phyloP scores from a whole-genome alignment of 176 grass and related monocot species.

The Oryza coarctata region DNA sequence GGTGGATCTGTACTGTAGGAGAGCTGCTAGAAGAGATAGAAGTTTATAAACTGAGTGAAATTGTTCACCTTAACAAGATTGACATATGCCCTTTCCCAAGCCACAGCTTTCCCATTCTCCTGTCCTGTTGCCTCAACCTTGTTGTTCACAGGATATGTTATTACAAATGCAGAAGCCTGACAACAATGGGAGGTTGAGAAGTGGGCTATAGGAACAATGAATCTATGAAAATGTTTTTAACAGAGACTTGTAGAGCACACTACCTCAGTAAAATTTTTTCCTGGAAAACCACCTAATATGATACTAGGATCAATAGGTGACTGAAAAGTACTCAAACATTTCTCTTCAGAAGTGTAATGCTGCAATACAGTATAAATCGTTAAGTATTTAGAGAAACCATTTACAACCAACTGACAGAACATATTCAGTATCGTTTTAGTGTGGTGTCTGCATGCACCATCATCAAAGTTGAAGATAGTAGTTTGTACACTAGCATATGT shows the following conservation, averaged over 20 bases:
- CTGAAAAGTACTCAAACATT: slow-evolving; percentile 80
- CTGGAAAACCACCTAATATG: slow-evolving; percentile 84
- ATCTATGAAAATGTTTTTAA: neutral
- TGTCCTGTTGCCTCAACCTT: slow-evolving; percentile 64
- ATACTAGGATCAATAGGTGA: slow-evolving; percentile 90
- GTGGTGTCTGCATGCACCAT: neutral
- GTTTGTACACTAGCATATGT: neutral
- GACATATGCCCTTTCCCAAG: slow-evolving; percentile 94
- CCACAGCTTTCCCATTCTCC: slow-evolving; percentile 75
- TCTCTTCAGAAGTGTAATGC: slow-evolving; percentile 92
- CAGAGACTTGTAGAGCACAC: slow-evolving; percentile 22
- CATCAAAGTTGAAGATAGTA: neutral
- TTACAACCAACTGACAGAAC: slow-evolving; percentile 11
- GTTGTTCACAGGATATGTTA: slow-evolving; percentile 99
- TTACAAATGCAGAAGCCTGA: slow-evolving; percentile 84
- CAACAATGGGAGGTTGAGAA: slow-evolving; percentile 33
- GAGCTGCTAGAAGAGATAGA: slow-evolving; percentile 5
- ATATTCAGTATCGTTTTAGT: slow-evolving; percentile 3
- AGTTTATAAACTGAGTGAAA: slow-evolving; percentile 32
- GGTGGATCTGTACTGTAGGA: neutral
- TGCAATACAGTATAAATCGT: slow-evolving; percentile 49
- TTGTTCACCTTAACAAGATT: slow-evolving; percentile 69
- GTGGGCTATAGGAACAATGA: slow-evolving; percentile 2
- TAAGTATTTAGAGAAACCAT: slow-evolving; percentile 23
- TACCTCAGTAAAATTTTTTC: slow-evolving; percentile 89